Evolutionary conservation across 2,329 filamentous ascomycete species (phyloP), one percentile per base, ranked within the genome.

Genomic region (Calonectria naviculata): DNA sequence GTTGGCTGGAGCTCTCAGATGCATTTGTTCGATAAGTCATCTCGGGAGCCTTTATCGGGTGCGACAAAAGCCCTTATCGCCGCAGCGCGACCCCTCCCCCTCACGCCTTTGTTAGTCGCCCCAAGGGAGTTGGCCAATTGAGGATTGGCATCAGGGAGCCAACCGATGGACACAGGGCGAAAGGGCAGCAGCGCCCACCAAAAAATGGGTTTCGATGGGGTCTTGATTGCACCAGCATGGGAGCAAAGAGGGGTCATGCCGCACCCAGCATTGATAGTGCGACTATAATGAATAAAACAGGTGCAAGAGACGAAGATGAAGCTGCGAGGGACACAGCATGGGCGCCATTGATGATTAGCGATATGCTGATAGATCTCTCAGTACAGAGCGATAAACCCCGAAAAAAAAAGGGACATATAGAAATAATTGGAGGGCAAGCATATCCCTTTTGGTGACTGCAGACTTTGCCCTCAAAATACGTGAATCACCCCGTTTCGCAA

Each of bases 181-280:
- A 62, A 71, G 61, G 73, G 69, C 47, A 26, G 69, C 63, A 36
- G 21, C 38, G 7, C 47, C 65, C 13, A 52, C 60, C 19, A 62
- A 75, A 71, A 70, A 67, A 60, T 67, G 66, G 71, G 74, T 73
- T 66, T 70, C 58, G 73, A 71, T 61, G 34, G 58, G 69, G 73
- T 75, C 75, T 78, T 70, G 75, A 78, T 75, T 72, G 66, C 60
- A 74, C 54, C 72, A 73, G 70, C 42, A 19, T 42, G 47, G 26
- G 47, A 42, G 34, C 15, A 70, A 64, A 19, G 56, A 58, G 46
- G 58, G 60, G 41, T 52, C 24, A 69, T 69, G 61, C 62, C 41
- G 66, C 47, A 68, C 42, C n/a, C 34, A 54, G 58, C 21, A 29
- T 17, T 21, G 28, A 24, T 4, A 58, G 8, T n/a, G 13, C 44